A percentile compares a stretch with the other conserved stretches of the same genome.
Conservation (phyloP, 2,329 filamentous ascomycete genomes). For the Teratosphaeria viscida region DNA sequence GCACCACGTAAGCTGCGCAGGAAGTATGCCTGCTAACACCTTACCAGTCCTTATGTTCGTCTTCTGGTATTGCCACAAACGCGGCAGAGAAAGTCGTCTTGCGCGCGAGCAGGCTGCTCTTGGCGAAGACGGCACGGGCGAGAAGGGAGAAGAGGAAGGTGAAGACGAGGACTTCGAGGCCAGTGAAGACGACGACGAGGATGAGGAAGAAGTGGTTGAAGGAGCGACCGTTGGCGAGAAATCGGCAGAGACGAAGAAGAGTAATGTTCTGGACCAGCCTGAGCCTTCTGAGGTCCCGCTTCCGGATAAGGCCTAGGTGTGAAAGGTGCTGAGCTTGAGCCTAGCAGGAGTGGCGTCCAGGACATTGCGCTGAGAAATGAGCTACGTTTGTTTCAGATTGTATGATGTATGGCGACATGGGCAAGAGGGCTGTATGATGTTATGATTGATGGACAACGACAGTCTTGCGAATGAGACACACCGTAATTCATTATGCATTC, state of each 20-base stretch:
- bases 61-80: constrained; percentile 97
- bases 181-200: constrained; percentile 9
- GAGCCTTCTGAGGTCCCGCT: constrained; percentile 15
- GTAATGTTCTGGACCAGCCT: constrained; percentile 11
- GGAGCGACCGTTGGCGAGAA: background rate
- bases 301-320: constrained; percentile 7
- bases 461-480: background rate
- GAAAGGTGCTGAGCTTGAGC: constrained; percentile 4
- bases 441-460: background rate
- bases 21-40: constrained; percentile 12
- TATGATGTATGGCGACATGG: background rate
- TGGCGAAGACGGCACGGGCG: constrained; percentile 6
- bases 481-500: background rate
- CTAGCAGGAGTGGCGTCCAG: constrained; percentile 1
- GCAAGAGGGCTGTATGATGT: background rate
- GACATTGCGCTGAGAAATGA: background rate
- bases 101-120: constrained; percentile 23
- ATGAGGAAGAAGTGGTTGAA: constrained; percentile 4
- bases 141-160: constrained; percentile 7
- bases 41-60: constrained; percentile 71
- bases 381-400: background rate
- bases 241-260: background rate
- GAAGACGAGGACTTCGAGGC: constrained; percentile 3
- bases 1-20: background rate
- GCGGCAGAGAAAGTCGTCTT: constrained; percentile 74